Evolutionary conservation across 352 stramenopile species (phyloP), one percentile per base, ranked within the genome.

Genomic region (Phytopythium vexans): DNA sequence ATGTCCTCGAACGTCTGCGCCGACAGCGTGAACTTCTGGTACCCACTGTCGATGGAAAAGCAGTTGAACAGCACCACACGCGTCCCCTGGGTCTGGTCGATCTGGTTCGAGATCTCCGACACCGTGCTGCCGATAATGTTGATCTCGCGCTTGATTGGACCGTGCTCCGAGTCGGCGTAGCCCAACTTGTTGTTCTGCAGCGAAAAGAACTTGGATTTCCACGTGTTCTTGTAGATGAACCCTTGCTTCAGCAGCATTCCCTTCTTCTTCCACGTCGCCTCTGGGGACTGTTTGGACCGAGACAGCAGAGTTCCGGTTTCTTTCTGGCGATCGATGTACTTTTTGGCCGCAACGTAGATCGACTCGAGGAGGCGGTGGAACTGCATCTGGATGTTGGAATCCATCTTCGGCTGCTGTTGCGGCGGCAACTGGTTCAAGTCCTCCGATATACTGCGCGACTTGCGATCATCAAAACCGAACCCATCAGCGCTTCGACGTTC

Each of bases 141-240:
- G 58, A 95, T 91, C 64, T 95, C 86, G 35, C 86, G 82, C 62
- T 95, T 95, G 65, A 93, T 84, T 16, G 82, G 67, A 1, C 86
- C 86, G 40, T 87, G 78, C 49, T 95, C 86, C 2, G 69, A 74
- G 58, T 95, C 86, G 0, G 72, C 60, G 49, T 95, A 95, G 4
- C 77, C 83, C 8, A 95, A 52, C 43, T 93, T 92, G 72, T 94
- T 94, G 57, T 95, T 94, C 56, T 91, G 80, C 11, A 95, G 54
- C 11, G 80, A 94, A 21, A 95, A 91, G 60, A 77, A 92, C 43
- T 91, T 94, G 43, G 75, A 73, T 62, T 92, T 91, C 86, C 86
- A 95, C 50, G 86, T 90, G 65, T 91, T 93, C 62, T 94, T 94
- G 75, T 95, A 94, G 50, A 95, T 89, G 57, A 93, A 93, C 8